A percentile compares a stretch with the other conserved stretches of the same genome.
These are phyloP conservation scores for Moesziomyces sp. DNA, from an alignment of 1,284 basidiomycete genomes.

Conservation along the genomic window DNA sequence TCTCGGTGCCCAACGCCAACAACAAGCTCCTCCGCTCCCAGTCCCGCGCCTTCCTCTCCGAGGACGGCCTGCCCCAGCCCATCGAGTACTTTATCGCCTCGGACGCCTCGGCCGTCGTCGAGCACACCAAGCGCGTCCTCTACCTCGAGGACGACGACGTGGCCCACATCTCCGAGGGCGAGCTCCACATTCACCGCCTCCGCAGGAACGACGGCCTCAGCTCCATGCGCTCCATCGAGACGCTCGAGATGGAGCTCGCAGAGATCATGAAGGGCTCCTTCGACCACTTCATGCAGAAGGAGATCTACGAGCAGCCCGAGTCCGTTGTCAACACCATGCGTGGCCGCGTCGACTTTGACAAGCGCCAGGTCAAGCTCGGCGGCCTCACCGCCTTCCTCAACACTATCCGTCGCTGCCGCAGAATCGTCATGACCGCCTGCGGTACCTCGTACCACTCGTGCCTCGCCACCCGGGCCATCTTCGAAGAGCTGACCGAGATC, in stretches of 20 bases:
- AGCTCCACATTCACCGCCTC: slow-evolving; percentile 98
- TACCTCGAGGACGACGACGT: slow-evolving; percentile 99
- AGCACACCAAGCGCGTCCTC: slow-evolving; percentile 98
- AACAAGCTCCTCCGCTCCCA: slow-evolving; percentile 90
- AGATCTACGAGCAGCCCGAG: slow-evolving; percentile 99
- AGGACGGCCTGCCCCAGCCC: slow-evolving; percentile 96
- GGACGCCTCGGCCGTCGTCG: slow-evolving; percentile 93
- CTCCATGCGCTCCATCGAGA: slow-evolving; percentile 94
- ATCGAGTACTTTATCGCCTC: slow-evolving; percentile 99
- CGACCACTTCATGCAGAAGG: slow-evolving; percentile 99
- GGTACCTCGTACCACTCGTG: slow-evolving; percentile 98
- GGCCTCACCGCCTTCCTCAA: slow-evolving; percentile 94
- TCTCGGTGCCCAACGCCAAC: slow-evolving; percentile 57
- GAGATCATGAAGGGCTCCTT: slow-evolving; percentile 99
- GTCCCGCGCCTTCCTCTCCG: slow-evolving; percentile 97
- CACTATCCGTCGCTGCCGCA: slow-evolving; percentile 92
- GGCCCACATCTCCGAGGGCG: slow-evolving; percentile 93
- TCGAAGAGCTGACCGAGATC: slow-evolving; percentile 98
- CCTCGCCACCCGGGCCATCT: slow-evolving; percentile 96
- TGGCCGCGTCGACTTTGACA: slow-evolving; percentile 99
- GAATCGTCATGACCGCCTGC: slow-evolving; percentile 96
- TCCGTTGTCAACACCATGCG: slow-evolving; percentile 99
- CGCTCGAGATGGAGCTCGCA: slow-evolving; percentile 96
- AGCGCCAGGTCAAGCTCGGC: slow-evolving; percentile 88
- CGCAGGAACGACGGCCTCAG: slow-evolving; percentile 82